These are phyloP conservation scores for Candida xyloterini DNA, from an alignment of 805 yeast species.

Conservation along the genomic window DNA sequence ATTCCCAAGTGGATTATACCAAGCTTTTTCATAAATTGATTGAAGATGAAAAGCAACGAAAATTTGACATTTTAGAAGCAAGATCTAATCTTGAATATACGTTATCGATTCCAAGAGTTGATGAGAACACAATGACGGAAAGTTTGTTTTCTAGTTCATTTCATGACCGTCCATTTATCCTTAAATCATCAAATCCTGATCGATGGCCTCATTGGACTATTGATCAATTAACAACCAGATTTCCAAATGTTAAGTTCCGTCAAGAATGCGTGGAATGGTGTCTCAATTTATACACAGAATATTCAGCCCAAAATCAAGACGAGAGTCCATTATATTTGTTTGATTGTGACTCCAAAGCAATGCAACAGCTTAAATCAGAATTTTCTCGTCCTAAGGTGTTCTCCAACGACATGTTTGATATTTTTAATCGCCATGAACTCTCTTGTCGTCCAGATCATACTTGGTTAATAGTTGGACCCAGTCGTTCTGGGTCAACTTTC, in stretches of 20 bases:
- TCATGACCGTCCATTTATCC: slow-evolving; percentile 57
- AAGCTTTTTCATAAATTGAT: slow-evolving; percentile 47
- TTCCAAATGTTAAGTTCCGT: slow-evolving; percentile 62
- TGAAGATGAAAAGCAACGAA: slow-evolving; percentile 38
- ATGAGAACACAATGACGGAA: slow-evolving; percentile 41
- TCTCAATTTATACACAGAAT: slow-evolving; percentile 55
- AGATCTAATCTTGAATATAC: slow-evolving; percentile 12
- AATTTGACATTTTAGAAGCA: not conserved
- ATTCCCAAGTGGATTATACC: slow-evolving; percentile 65
- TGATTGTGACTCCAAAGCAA: slow-evolving; percentile 75
- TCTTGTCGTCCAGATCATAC: slow-evolving; percentile 80
- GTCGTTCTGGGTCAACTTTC: slow-evolving; percentile 80
- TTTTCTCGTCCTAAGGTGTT: slow-evolving; percentile 55
- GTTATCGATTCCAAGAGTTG: slow-evolving; percentile 46
- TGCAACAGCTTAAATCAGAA: slow-evolving; percentile 51
- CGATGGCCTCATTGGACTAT: slow-evolving; percentile 69
- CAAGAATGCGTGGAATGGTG: slow-evolving; percentile 89
- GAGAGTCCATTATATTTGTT: slow-evolving; percentile 85
- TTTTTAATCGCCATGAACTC: slow-evolving; percentile 30
- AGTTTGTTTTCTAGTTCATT: slow-evolving; percentile 43
- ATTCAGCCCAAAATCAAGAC: slow-evolving; percentile 60
- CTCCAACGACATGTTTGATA: slow-evolving; percentile 56
- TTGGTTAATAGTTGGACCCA: slow-evolving; percentile 89
- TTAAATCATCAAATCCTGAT: slow-evolving; percentile 19
- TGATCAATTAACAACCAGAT: slow-evolving; percentile 44